phyloP scores from a whole-genome alignment of 352 stramenopile genomes.

The Phytophthora rubi region DNA sequence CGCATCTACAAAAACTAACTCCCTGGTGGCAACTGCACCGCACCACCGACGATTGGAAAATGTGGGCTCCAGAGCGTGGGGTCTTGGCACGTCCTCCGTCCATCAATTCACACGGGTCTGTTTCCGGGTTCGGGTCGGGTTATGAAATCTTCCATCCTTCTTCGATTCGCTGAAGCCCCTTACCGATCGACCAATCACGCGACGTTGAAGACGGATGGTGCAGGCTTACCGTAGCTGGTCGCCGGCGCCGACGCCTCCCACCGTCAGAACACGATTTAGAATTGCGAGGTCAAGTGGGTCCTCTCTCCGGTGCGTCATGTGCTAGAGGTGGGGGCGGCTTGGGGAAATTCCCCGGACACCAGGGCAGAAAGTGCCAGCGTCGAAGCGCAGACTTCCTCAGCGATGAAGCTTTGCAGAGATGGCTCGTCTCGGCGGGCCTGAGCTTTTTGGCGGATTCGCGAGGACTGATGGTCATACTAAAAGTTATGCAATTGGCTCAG shows the following conservation, averaged over 20 bases:
- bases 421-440: slow-evolving; percentile 30
- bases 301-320: not conserved
- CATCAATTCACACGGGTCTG: slow-evolving; percentile 12
- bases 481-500: slow-evolving; percentile 93
- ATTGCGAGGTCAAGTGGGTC: slow-evolving; percentile 91
- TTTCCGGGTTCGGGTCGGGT: not conserved
- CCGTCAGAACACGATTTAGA: slow-evolving; percentile 92
- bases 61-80: too few relatives aligned
- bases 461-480: slow-evolving; percentile 92
- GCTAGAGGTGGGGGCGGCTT: slow-evolving; percentile 54
- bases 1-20: too few relatives aligned
- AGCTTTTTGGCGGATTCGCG: slow-evolving; percentile 56
- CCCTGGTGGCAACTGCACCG: too few relatives aligned
- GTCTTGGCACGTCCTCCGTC: slow-evolving; percentile 4
- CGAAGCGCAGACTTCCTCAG: slow-evolving; percentile 79
- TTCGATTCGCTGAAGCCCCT: slow-evolving; percentile 19
- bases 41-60: not conserved
- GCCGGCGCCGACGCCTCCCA: not conserved
- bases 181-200: slow-evolving; percentile 7
- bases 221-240: not conserved
- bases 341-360: slow-evolving; percentile 92
- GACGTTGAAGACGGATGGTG: slow-evolving; percentile 29
- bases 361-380: slow-evolving; percentile 89
- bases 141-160: slow-evolving; percentile 25
- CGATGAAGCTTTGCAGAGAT: slow-evolving; percentile 71